A percentile compares a stretch with the other conserved stretches of the same genome.
These are phyloP conservation scores for Solanum verrucosum DNA, from an alignment of 257 asterid species.

Conservation along the genomic window DNA sequence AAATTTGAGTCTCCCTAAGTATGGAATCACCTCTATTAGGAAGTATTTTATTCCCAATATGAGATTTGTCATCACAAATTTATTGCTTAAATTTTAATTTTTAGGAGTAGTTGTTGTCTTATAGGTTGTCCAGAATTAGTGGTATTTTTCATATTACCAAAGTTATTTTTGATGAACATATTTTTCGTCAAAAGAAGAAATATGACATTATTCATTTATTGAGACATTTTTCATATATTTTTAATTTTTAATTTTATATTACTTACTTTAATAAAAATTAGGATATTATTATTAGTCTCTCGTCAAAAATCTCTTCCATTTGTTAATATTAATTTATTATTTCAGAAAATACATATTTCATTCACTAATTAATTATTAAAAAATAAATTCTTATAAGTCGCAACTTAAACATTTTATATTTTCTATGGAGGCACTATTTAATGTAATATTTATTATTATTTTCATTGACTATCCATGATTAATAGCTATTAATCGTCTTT, in stretches of 20 bases:
- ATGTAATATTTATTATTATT: too few species aligned
- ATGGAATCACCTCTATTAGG: accelerated
- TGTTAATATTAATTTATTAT: not conserved
- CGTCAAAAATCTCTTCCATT: not conserved
- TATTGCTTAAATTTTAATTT: not conserved
- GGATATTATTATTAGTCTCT: not conserved
- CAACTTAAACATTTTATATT: not conserved
- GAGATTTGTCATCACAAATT: not conserved
- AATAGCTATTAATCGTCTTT: not conserved
- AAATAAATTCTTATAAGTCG: not conserved
- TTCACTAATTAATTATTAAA: not conserved
- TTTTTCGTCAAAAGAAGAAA: not conserved
- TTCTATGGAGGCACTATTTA: not conserved
- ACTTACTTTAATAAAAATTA: not conserved
- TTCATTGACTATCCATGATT: not conserved
- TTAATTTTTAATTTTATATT: not conserved
- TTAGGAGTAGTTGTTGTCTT: not conserved
- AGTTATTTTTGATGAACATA: not conserved
- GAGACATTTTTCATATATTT: not conserved
- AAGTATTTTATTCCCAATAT: not conserved
- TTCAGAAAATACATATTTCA: not conserved
- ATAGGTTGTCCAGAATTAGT: not conserved
- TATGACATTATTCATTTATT: not conserved
- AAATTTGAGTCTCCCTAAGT: too few species aligned
- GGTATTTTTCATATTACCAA: not conserved